phyloP scores from a whole-genome alignment of 495 filamentous ascomycete species.

The Aspergillus heteromorphus region DNA sequence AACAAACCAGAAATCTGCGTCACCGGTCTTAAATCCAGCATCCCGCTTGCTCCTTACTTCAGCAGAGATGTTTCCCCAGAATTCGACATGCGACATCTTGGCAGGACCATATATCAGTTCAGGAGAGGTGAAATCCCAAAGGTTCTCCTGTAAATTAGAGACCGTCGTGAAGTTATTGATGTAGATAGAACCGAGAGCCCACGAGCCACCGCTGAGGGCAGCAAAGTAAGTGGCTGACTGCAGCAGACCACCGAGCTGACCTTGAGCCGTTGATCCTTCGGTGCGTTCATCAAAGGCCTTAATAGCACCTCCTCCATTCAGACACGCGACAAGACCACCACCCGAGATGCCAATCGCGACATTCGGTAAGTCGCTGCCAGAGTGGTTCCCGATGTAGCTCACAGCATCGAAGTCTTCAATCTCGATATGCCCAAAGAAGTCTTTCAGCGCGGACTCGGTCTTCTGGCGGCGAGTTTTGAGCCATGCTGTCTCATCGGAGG shows the following conservation, averaged over 20 bases:
- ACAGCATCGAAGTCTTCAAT: constrained; percentile 67
- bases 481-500: constrained; percentile 59
- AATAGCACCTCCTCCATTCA: constrained; percentile 73
- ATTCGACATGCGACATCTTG: constrained; percentile 38
- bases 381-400: constrained; percentile 53
- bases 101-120: constrained; percentile 59
- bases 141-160: constrained; percentile 47
- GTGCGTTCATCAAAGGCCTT: constrained; percentile 73
- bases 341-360: constrained; percentile 48
- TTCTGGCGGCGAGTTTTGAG: constrained; percentile 34
- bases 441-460: constrained; percentile 55
- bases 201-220: constrained; percentile 73
- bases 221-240: constrained; percentile 73
- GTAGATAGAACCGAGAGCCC: constrained; percentile 72
- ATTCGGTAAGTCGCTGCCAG: constrained; percentile 49
- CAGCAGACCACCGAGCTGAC: constrained; percentile 71
- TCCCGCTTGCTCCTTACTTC: constrained; percentile 58
- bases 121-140: constrained; percentile 63
- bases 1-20: constrained; percentile 68
- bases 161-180: constrained; percentile 78
- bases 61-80: constrained; percentile 56
- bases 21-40: constrained; percentile 62
- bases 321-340: constrained; percentile 67
- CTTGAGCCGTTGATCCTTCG: constrained; percentile 49
- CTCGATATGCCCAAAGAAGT: constrained; percentile 59